These are phyloP conservation scores for Aureobasidium sp. DNA, from an alignment of 2,329 filamentous ascomycete species.

Conservation along the genomic window DNA sequence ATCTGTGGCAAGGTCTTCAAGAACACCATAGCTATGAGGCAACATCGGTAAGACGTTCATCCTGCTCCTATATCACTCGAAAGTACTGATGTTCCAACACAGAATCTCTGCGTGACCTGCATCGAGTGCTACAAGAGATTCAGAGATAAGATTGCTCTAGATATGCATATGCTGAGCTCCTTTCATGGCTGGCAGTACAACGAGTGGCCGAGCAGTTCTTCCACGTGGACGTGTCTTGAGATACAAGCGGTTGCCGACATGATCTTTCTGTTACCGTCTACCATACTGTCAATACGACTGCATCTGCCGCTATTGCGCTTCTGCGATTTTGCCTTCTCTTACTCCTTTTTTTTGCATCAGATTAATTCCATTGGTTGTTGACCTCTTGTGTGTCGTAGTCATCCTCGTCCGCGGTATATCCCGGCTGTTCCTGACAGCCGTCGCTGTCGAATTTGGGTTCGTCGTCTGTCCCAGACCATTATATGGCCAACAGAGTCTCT, in stretches of 20 bases:
- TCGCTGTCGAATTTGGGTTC: neutral
- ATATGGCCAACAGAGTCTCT: neutral
- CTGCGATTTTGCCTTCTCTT: slow-evolving; percentile 1
- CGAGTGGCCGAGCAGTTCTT: neutral
- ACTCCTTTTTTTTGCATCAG: neutral
- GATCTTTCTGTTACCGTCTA: neutral
- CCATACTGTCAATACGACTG: neutral
- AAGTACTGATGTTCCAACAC: neutral
- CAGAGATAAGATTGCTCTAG: neutral
- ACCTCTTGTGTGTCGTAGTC: slow-evolving; percentile 3
- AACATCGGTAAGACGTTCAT: neutral
- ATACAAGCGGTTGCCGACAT: neutral
- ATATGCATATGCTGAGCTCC: neutral
- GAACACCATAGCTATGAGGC: neutral
- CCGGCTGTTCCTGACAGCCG: neutral
- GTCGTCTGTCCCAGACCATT: neutral
- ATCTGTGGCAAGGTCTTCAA: neutral
- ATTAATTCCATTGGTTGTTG: neutral
- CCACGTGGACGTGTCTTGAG: neutral
- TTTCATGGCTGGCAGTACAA: slow-evolving; percentile 2
- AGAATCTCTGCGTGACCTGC: neutral
- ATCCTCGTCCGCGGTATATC: neutral
- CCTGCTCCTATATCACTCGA: neutral
- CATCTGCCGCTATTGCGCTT: neutral
- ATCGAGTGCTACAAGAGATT: neutral